Conservation (phyloP, 495 filamentous ascomycete genomes). For the Hypoxylon fragiforme region DNA sequence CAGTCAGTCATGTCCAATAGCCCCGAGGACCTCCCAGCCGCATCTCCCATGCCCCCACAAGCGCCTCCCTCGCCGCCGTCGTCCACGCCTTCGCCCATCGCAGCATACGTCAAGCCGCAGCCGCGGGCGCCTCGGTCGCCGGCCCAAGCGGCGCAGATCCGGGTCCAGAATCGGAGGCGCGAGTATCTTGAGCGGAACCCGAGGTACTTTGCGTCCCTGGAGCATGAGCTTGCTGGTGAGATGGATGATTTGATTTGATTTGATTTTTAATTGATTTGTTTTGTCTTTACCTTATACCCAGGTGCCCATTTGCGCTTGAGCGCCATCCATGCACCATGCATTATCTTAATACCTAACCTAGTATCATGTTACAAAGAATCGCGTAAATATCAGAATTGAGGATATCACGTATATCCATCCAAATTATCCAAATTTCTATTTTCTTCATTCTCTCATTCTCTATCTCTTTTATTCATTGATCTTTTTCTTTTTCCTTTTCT, state of each 20-base stretch:
- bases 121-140: slow-evolving; percentile 44
- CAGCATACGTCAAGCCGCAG: slow-evolving; percentile 37
- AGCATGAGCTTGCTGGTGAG: slow-evolving; percentile 52
- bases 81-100: slow-evolving; percentile 12
- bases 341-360: too few species aligned
- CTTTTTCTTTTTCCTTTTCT: background rate
- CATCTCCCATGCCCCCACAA: slow-evolving; percentile 13
- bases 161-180: slow-evolving; percentile 47
- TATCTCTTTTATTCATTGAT: background rate
- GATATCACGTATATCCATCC: too few species aligned
- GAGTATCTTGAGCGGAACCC: slow-evolving; percentile 48
- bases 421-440: too few species aligned
- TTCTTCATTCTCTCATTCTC: background rate
- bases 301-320: too few species aligned
- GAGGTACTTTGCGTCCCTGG: slow-evolving; percentile 43
- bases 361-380: too few species aligned
- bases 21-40: background rate
- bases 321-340: too few species aligned
- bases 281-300: too few species aligned
- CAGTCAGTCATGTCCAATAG: background rate
- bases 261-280: background rate
- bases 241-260: background rate
- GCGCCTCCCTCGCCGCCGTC: slow-evolving; percentile 19
- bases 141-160: slow-evolving; percentile 39
- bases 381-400: too few species aligned